Evolutionary conservation across 306 rosid genomes (phyloP).

Genomic region (Quercus variabilis): DNA sequence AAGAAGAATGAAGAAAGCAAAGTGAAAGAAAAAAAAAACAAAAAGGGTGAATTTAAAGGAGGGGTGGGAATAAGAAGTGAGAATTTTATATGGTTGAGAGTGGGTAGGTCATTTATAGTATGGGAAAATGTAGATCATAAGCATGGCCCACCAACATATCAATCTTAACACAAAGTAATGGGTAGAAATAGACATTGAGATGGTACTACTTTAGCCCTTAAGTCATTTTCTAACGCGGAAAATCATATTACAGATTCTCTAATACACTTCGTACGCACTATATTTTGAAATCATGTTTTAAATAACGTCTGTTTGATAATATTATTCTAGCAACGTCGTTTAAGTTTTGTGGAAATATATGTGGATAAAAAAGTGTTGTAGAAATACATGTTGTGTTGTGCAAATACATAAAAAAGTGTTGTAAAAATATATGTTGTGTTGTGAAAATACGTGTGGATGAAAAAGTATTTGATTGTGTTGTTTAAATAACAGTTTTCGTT

Average conservation of each 20-base stretch:
- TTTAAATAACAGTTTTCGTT: too few relatives aligned
- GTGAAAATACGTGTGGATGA: too few relatives aligned
- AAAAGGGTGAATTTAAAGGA: constrained; percentile 13
- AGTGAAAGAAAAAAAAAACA: neutral
- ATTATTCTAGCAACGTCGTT: accelerated
- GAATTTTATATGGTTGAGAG: constrained; percentile 39
- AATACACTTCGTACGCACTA: too few relatives aligned
- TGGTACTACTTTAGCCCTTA: neutral
- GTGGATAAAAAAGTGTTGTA: accelerated
- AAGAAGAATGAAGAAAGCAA: constrained; percentile 11
- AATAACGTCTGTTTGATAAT: accelerated
- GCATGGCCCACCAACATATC: constrained; percentile 26
- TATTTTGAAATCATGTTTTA: too few relatives aligned
- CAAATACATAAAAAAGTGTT: too few relatives aligned
- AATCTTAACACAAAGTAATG: neutral
- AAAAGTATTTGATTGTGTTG: too few relatives aligned
- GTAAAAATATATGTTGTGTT: too few relatives aligned
- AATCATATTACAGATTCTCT: too few relatives aligned
- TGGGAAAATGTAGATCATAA: constrained; percentile 3
- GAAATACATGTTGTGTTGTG: too few relatives aligned
- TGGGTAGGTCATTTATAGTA: constrained; percentile 3
- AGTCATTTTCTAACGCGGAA: neutral
- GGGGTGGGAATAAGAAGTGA: constrained; percentile 1
- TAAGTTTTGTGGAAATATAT: accelerated
- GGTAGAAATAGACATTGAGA: neutral